Evolutionary conservation across 495 filamentous ascomycete genomes (phyloP).

Genomic region (Chaetomium cochliodes): DNA sequence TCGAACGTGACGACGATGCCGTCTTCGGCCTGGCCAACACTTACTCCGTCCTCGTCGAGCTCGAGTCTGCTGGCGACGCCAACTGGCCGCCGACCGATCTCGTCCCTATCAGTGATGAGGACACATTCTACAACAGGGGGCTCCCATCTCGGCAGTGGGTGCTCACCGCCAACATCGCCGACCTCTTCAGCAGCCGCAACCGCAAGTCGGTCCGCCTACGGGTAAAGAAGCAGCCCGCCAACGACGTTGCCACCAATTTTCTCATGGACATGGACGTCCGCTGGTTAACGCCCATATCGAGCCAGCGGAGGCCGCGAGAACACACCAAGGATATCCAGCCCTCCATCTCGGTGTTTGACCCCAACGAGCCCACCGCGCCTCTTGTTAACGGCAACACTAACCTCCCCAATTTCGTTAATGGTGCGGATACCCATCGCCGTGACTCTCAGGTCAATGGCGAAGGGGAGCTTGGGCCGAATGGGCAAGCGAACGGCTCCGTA

Average conservation of each 20-base stretch:
- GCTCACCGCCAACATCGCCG: conserved; percentile 40
- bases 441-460: conserved; percentile 27
- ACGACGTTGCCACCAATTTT: conserved; percentile 38
- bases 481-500: conserved; percentile 14
- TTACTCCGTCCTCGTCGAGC: conserved; percentile 48
- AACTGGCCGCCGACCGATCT: conserved; percentile 52
- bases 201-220: conserved; percentile 41
- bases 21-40: conserved; percentile 45
- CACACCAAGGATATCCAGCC: conserved; percentile 34
- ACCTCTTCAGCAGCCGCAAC: conserved; percentile 41
- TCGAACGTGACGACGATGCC: conserved; percentile 44
- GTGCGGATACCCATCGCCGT: conserved; percentile 22
- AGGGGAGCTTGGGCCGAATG: conserved; percentile 32
- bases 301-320: conserved; percentile 22
- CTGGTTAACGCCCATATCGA: conserved; percentile 41
- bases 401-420: conserved; percentile 22
- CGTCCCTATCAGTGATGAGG: conserved; percentile 32
- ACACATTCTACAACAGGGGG: conserved; percentile 27
- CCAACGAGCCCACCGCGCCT: conserved; percentile 33
- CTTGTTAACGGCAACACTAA: conserved; percentile 29
- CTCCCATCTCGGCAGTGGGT: conserved; percentile 40
- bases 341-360: conserved; percentile 34
- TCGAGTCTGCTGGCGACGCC: conserved; percentile 47
- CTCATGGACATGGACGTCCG: conserved; percentile 49
- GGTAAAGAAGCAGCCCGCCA: conserved; percentile 36